Base-by-base conservation (phyloP, 2,329 filamentous ascomycete species). In the Paracoccidioides lutzii region DNA sequence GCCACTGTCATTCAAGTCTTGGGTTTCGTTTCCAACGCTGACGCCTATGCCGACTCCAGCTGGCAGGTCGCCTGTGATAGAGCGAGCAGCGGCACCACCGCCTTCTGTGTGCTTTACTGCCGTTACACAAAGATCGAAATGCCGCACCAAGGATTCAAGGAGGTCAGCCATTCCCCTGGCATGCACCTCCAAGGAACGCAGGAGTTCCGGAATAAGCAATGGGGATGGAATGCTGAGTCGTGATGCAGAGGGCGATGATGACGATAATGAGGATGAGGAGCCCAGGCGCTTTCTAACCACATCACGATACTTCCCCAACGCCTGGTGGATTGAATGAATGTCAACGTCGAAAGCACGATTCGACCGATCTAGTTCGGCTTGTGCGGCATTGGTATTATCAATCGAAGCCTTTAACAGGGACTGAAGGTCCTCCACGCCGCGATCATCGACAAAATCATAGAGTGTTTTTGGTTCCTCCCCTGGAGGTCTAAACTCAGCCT, bases 41-140 rank as follows among this genome's bases (percentile, higher is more conserved):
- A 66, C 64, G 42, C 65, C 66, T 28, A 55, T 42, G 4, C 78
- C 59, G 65, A 80, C 63, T 67, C 77, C 65, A 68, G 80, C 69
- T 42, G 75, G 74, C 35, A 79, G 79, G 61, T 87, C 84, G 45
- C 84, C 84, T 0, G 82, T 71, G 44, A 76, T 85, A 60, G 82
- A 85, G 52, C 81, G 79, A 9, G 83, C 81, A 5, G 84, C 85
- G 48, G 84, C 75, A 10, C 83, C 82, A 4, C 84, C 87, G 35
- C 86, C 87, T 72, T 95, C 90, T 3, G 90, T 96, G 52, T 91
- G 89, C 58, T 90, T 87, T 45, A 96, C 85, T 0, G 91, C 91
- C 0, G 85, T 91, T 12, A 95, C 88, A 69, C 91, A 96, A 60
- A 95, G 81, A 69, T 97, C 91, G 67, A 95, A 96, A 71, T 97